Conservation (phyloP, 306 rosid genomes). For the Cucurbita maxima region DNA sequence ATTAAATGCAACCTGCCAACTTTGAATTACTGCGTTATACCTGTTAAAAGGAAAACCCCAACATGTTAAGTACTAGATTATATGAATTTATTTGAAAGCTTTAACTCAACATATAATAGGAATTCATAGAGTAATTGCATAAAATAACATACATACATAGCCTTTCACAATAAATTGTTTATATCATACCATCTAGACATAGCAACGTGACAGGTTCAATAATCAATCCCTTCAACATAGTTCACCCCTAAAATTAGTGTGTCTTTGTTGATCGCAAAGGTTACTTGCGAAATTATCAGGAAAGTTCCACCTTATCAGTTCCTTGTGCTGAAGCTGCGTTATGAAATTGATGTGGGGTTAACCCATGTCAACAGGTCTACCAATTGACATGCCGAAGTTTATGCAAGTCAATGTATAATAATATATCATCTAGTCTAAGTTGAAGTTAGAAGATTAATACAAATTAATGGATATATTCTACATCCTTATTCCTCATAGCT, state of each 20-base stretch:
- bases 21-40: constrained; percentile 60
- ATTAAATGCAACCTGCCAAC: constrained; percentile 77
- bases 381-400: neutral
- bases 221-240: neutral
- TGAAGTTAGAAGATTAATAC: neutral
- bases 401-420: neutral
- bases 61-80: neutral
- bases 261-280: neutral
- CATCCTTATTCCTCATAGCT: neutral
- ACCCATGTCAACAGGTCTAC: neutral
- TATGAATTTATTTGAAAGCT: neutral
- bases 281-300: neutral
- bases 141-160: neutral
- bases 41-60: constrained; percentile 25
- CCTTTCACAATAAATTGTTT: neutral
- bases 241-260: neutral
- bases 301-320: neutral
- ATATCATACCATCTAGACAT: neutral
- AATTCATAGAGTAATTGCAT: neutral
- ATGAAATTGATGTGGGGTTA: neutral
- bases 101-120: neutral
- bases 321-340: neutral
- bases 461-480: neutral
- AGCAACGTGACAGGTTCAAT: neutral
- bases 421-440: neutral